Conservation (phyloP, 225 moss, liverwort and hornwort genomes). For the Bryum argenteum region DNA sequence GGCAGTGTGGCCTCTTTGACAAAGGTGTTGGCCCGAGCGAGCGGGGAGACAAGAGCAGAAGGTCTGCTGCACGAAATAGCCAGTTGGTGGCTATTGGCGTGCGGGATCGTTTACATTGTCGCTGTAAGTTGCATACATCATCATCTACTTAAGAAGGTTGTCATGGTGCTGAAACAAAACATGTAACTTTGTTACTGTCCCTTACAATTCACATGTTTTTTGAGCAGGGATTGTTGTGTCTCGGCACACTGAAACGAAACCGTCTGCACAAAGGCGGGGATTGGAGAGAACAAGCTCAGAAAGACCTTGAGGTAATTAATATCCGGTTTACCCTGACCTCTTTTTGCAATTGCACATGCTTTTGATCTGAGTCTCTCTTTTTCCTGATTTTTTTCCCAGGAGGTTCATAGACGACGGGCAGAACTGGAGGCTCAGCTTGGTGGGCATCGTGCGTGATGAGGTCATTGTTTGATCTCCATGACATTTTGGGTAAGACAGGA, state of each 20-base stretch:
- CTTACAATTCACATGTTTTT: neutral
- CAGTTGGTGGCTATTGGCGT: constrained; percentile 72
- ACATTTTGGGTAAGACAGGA: constrained; percentile 17
- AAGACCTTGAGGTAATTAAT: constrained; percentile 50
- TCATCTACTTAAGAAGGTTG: neutral
- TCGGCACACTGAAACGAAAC: constrained; percentile 56
- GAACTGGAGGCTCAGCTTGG: constrained; percentile 55
- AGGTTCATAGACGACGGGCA: constrained; percentile 47
- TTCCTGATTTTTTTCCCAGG: constrained; percentile 30
- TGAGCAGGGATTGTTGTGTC: constrained; percentile 56
- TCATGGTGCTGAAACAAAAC: neutral
- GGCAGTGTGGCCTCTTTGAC: constrained; percentile 91
- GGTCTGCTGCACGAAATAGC: constrained; percentile 70
- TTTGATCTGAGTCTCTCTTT: neutral
- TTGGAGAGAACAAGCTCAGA: constrained; percentile 52
- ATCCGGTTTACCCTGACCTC: neutral
- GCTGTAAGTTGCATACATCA: constrained; percentile 53
- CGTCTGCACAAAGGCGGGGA: constrained; percentile 40
- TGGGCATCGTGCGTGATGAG: constrained; percentile 35
- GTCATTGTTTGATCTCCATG: neutral
- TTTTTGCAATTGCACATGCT: neutral
- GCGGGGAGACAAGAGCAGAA: constrained; percentile 70
- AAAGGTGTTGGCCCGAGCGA: constrained; percentile 66
- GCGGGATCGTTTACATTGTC: constrained; percentile 69
- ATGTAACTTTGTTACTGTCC: neutral